These are phyloP conservation scores for Clarireedia hainanense DNA, from an alignment of 2,329 filamentous ascomycete genomes.

Conservation along the genomic window DNA sequence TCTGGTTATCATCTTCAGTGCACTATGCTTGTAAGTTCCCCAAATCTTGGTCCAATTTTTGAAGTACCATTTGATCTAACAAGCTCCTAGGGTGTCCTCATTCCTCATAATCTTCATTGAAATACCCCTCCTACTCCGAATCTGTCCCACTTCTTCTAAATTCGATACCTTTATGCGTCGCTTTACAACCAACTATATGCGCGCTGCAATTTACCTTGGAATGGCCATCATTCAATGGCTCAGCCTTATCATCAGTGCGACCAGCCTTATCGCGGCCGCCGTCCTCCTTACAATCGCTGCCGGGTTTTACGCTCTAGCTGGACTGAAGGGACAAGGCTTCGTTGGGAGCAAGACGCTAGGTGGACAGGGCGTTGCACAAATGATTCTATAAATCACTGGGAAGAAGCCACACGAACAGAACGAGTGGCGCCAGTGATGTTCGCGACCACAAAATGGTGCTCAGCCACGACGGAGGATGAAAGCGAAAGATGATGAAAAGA, in stretches of 20 bases:
- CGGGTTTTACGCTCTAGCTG: constrained; percentile 73
- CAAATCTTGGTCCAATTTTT: not conserved
- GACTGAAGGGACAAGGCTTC: constrained; percentile 75
- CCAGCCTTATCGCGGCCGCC: constrained; percentile 78
- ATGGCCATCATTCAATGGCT: constrained; percentile 84
- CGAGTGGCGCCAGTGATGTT: too few species aligned
- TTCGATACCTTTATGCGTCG: constrained; percentile 88
- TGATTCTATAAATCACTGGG: constrained; percentile 68
- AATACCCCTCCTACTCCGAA: constrained; percentile 88
- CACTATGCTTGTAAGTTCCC: constrained; percentile 45
- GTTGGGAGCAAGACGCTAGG: constrained; percentile 93
- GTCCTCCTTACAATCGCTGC: constrained; percentile 71
- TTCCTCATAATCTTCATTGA: constrained; percentile 79
- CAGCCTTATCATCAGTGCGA: constrained; percentile 56
- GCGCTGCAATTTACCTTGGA: constrained; percentile 73
- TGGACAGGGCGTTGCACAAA: constrained; percentile 88
- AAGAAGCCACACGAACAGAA: too few species aligned
- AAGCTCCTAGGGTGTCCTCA: constrained; percentile 49
- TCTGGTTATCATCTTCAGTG: constrained; percentile 36
- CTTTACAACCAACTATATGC: constrained; percentile 95
- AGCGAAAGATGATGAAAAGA: not conserved
- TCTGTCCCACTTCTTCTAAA: constrained; percentile 85
- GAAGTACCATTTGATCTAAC: constrained; percentile 4
- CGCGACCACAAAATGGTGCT: too few species aligned
- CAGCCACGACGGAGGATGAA: not conserved